Conservation (phyloP, 805 yeast species). For the Starmerella bacillaris region DNA sequence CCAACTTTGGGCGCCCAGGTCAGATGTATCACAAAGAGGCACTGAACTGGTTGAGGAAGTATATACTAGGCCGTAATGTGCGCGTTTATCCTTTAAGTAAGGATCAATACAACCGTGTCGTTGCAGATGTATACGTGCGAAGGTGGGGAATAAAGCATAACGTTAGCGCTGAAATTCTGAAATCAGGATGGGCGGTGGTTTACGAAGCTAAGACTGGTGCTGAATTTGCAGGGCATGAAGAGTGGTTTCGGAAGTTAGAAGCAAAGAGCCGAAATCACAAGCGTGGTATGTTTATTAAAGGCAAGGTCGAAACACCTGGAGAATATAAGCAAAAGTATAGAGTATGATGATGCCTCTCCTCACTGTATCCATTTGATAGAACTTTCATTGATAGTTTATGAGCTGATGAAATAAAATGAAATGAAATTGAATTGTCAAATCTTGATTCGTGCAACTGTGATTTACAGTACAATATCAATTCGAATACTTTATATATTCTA, state of each 20-base stretch:
- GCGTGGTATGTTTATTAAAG: conserved; percentile 48
- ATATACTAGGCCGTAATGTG: conserved; percentile 47
- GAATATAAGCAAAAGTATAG: conserved; percentile 36
- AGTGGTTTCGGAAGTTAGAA: conserved; percentile 42
- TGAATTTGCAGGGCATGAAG: conserved; percentile 68
- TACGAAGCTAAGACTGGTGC: conserved; percentile 71
- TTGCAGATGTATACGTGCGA: conserved; percentile 49
- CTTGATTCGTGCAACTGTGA: no score
- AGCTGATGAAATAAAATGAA: no score
- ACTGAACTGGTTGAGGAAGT: conserved; percentile 50
- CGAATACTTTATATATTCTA: no score
- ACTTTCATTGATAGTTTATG: no score
- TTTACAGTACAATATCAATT: no score
- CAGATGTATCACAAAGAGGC: conserved; percentile 83
- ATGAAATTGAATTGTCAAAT: no score
- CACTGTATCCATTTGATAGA: no score
- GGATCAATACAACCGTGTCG: conserved; percentile 82
- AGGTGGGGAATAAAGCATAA: conserved; percentile 56
- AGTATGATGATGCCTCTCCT: not conserved
- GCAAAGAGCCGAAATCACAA: conserved; percentile 35
- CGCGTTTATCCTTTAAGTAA: conserved; percentile 60
- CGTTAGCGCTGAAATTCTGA: conserved; percentile 74
- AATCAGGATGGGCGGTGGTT: conserved; percentile 65
- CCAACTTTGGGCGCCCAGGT: conserved; percentile 86
- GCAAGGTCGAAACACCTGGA: conserved; percentile 52